phyloP scores from a whole-genome alignment of 805 yeast species.

The Candida xyloterini region DNA sequence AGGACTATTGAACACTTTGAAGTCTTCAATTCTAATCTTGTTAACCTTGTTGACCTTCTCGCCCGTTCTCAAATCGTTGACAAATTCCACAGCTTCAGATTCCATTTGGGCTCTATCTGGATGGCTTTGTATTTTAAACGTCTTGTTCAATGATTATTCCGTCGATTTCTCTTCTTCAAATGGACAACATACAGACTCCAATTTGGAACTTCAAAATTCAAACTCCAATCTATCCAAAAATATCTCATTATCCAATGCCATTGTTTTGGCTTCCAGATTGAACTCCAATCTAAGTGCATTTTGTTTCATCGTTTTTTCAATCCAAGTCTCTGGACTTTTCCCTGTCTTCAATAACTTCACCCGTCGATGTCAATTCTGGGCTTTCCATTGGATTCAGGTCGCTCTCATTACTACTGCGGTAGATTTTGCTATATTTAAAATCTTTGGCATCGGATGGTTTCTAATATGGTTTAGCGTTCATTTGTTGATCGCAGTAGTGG shows the following conservation, averaged over 20 bases:
- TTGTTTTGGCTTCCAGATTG: constrained; percentile 87
- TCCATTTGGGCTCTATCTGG: constrained; percentile 91
- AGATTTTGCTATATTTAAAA: constrained; percentile 32
- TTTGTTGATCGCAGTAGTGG: constrained; percentile 45
- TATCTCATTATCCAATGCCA: constrained; percentile 77
- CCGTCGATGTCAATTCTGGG: constrained; percentile 37
- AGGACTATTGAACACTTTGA: constrained; percentile 38
- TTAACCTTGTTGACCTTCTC: constrained; percentile 74
- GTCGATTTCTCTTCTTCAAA: constrained; percentile 37
- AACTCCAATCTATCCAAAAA: constrained; percentile 73
- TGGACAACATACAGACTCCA: constrained; percentile 15
- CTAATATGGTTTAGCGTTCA: constrained; percentile 51
- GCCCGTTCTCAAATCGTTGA: constrained; percentile 85
- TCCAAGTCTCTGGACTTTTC: constrained; percentile 66
- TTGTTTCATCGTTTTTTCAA: constrained; percentile 72
- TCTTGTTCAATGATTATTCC: constrained; percentile 67
- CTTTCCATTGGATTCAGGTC: constrained; percentile 33
- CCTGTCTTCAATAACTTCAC: constrained; percentile 68
- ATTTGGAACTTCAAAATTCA: constrained; percentile 21
- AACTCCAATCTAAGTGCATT: constrained; percentile 73
- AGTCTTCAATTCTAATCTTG: constrained; percentile 66
- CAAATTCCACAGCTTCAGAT: constrained; percentile 86
- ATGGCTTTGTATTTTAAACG: constrained; percentile 70
- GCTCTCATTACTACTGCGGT: constrained; percentile 30
- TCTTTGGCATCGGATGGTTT: constrained; percentile 42